Percentiles rank a stretch among this genome's conserved stretches.
These are phyloP conservation scores for Penicillium manginii DNA, from an alignment of 495 filamentous ascomycete genomes.

Conservation along the genomic window DNA sequence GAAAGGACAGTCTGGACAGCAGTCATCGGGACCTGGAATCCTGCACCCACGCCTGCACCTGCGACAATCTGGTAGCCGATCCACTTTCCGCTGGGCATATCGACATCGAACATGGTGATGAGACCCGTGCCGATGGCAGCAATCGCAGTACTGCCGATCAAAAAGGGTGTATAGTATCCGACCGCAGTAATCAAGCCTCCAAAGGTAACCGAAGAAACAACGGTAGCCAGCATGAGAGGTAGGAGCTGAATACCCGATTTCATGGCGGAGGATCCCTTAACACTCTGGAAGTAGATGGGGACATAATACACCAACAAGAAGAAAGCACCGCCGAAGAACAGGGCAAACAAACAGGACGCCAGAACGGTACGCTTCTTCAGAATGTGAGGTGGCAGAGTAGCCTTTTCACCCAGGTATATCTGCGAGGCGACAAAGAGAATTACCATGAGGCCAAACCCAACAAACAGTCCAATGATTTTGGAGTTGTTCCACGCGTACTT, in stretches of 20 bases:
- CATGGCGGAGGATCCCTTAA: constrained; percentile 65
- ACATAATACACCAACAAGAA: constrained; percentile 50
- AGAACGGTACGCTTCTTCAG: constrained; percentile 52
- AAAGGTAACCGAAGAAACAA: constrained; percentile 32
- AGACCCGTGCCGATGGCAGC: constrained; percentile 66
- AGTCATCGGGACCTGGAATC: constrained; percentile 48
- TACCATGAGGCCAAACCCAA: constrained; percentile 37
- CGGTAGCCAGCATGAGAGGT: constrained; percentile 41
- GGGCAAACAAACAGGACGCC: constrained; percentile 53
- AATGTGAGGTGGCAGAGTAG: constrained; percentile 36
- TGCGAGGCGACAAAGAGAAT: constrained; percentile 36
- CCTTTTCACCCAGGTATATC: constrained; percentile 25
- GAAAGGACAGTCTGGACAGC: constrained; percentile 35
- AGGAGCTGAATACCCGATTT: constrained; percentile 57
- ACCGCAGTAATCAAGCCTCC: constrained; percentile 59
- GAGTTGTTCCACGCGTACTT: constrained; percentile 40
- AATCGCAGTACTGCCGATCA: constrained; percentile 58
- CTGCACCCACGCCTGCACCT: constrained; percentile 56
- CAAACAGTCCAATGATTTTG: constrained; percentile 39
- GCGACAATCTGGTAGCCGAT: constrained; percentile 64
- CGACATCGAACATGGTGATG: constrained; percentile 55
- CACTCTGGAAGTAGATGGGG: constrained; percentile 55
- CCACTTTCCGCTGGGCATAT: constrained; percentile 52
- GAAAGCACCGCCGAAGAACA: constrained; percentile 50
- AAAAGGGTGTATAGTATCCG: constrained; percentile 73